phyloP scores from a whole-genome alignment of 805 yeast genomes.

The Candida takata region DNA sequence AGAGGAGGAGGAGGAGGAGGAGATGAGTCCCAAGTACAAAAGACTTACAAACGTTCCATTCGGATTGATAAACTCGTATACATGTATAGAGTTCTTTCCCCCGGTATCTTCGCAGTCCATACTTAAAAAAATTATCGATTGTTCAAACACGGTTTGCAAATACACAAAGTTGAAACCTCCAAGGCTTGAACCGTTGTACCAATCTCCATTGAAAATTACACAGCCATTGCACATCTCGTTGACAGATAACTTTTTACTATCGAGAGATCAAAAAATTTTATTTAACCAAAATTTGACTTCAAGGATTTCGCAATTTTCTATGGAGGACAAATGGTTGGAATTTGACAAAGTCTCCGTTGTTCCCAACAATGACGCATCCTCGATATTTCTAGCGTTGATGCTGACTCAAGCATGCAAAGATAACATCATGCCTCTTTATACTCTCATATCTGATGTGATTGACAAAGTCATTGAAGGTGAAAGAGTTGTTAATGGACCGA shows the following conservation, averaged over 20 bases:
- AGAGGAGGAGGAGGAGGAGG: too few species aligned
- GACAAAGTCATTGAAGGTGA: conserved; percentile 1
- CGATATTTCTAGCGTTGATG: conserved; percentile 4
- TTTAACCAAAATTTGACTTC: not conserved
- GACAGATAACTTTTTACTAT: conserved; percentile 8
- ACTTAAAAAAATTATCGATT: conserved; percentile 1
- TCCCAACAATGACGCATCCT: conserved; percentile 6
- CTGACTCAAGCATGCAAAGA: conserved; percentile 6
- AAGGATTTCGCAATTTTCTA: not conserved
- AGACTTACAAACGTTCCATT: conserved; percentile 1
- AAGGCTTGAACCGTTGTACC: conserved; percentile 6
- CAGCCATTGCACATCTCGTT: conserved; percentile 14
- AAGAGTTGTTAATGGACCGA: conserved; percentile 4
- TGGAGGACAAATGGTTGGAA: not conserved
- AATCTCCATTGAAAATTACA: conserved; percentile 2
- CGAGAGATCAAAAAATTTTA: conserved; percentile 2
- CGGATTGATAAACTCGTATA: conserved; percentile 7
- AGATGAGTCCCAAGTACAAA: conserved; percentile 5
- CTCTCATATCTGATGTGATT: conserved; percentile 3
- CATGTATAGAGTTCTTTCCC: conserved; percentile 8
- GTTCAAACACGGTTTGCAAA: conserved; percentile 10
- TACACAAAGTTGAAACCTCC: conserved; percentile 6
- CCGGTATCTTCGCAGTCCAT: not conserved
- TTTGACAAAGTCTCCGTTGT: conserved; percentile 7
- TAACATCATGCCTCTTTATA: conserved; percentile 4